Percentiles rank a stretch among this genome's conserved stretches.
phyloP scores from a whole-genome alignment of 2,329 filamentous ascomycete species.

The Aspergillus latus region DNA sequence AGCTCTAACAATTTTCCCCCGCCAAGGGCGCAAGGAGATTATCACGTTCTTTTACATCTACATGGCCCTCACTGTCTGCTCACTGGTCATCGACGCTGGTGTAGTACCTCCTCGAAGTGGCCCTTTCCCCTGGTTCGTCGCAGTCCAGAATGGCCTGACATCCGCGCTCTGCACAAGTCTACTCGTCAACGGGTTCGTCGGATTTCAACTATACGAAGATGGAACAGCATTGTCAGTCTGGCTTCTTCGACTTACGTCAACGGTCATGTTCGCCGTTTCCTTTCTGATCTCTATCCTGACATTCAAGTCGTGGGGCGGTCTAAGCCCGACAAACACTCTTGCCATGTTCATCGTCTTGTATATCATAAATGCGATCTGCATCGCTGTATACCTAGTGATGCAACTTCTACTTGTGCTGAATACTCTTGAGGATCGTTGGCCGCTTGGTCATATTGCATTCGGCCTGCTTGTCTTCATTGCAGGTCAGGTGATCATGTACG shows the following conservation, averaged over 20 bases:
- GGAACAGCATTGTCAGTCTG: conserved; percentile 91
- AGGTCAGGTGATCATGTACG: conserved; percentile 90
- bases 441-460: conserved; percentile 85
- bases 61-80: conserved; percentile 83
- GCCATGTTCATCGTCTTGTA: conserved; percentile 91
- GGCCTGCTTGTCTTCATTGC: conserved; percentile 88
- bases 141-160: conserved; percentile 77
- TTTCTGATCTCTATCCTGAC: conserved; percentile 87
- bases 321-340: conserved; percentile 80
- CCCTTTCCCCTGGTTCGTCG: conserved; percentile 87
- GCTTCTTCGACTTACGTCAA: conserved; percentile 77
- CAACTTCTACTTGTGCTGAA: conserved; percentile 85
- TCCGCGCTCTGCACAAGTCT: conserved; percentile 86
- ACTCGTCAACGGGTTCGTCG: conserved; percentile 95
- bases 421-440: conserved; percentile 94
- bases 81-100: conserved; percentile 86
- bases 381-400: conserved; percentile 81
- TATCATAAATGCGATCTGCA: conserved; percentile 81
- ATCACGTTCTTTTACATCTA: conserved; percentile 97
- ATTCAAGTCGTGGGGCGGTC: conserved; percentile 86
- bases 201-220: conserved; percentile 97
- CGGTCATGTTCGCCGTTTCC: conserved; percentile 79
- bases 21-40: conserved; percentile 64
- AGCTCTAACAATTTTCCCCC: conserved; percentile 4
- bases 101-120: conserved; percentile 80